Base-by-base conservation (phyloP, 2,329 filamentous ascomycete genomes). In the Bipolaris cookei region DNA sequence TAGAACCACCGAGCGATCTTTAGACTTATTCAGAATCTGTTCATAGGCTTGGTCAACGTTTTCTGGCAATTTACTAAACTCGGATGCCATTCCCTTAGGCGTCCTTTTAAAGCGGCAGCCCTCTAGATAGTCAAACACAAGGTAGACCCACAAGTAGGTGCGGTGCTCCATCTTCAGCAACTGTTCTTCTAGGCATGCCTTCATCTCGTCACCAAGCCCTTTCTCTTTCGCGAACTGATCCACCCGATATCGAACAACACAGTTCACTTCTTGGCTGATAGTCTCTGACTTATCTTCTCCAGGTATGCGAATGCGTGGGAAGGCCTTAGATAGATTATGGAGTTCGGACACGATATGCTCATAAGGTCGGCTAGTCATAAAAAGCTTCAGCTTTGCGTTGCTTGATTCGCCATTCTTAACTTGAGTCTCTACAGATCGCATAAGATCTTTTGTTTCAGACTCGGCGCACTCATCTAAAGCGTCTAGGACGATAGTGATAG, bases 71-170 rank as follows among this genome's bases (percentile, higher is more conserved):
- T 47, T 34, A 47, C 41, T 23, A 18, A 58, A 46, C 11, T 39
- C 51, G 20, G 51, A 49, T 13, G 48, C 20, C 3, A 63, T 49
- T 45, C 58, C 62, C 32, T 54, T 56, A 30, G 38, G 28, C 13
- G 57, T 65, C 39, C 54, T 61, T 41, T 63, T 61, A 28, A 63
- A 59, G 16, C 5, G 2, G 18, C 18, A 32, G 50, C 37, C 21
- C 34, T 21, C 25, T 52, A 65, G 49, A 23, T 56, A 53, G 42
- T 65, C 54, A 25, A 62, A 61, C 30, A 65, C 54, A 37, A 65
- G 54, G 54, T 63, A 62, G 34, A 59, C 54, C 63, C 61, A 65
- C n/a, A 65, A 55, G 50, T 65, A 63, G 32, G 63, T 65, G 30
- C 63, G 63, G 52, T 65, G 60, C 32, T 58, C 50, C 37, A 56